Conservation (phyloP, 371 early-diverging fungal genomes). For the Chytridiales sp. region DNA sequence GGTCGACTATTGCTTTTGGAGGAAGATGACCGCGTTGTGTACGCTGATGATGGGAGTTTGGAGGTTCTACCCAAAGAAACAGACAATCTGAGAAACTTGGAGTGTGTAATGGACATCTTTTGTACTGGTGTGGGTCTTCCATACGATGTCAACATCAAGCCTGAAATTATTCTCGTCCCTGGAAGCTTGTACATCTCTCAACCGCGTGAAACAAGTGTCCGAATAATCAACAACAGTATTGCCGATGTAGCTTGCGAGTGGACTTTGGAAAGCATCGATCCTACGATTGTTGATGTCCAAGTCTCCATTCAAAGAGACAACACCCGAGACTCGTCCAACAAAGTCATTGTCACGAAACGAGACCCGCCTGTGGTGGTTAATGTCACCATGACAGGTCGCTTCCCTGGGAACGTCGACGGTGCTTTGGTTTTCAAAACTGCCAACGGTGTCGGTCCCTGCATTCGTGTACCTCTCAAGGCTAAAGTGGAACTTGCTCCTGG, state of each 20-base stretch:
- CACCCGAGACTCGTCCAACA: background rate
- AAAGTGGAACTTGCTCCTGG: conserved; percentile 30
- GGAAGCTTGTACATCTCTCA: conserved; percentile 20
- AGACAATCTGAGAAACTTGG: conserved; percentile 5
- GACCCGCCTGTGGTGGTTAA: conserved; percentile 4
- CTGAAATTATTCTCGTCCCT: conserved; percentile 34
- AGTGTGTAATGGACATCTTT: conserved; percentile 30
- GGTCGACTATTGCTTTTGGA: conserved; percentile 29
- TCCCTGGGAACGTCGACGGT: conserved; percentile 38
- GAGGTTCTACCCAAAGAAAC: background rate
- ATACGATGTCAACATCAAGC: conserved; percentile 27
- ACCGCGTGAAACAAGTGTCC: conserved; percentile 16
- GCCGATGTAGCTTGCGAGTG: conserved; percentile 34
- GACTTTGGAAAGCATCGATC: conserved; percentile 30
- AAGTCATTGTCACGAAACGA: background rate
- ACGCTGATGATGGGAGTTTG: conserved; percentile 1
- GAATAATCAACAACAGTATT: conserved; percentile 37
- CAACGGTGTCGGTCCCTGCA: conserved; percentile 28
- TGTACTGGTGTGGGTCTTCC: conserved; percentile 37
- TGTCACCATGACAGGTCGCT: conserved; percentile 25
- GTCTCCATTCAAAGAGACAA: conserved; percentile 7
- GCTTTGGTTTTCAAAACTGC: conserved; percentile 35
- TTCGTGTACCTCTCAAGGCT: conserved; percentile 34
- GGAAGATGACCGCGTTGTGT: conserved; percentile 15
- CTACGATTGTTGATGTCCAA: conserved; percentile 14